Conservation (phyloP, 2,329 filamentous ascomycete genomes). For the Arthrobotrys entomopaga region DNA sequence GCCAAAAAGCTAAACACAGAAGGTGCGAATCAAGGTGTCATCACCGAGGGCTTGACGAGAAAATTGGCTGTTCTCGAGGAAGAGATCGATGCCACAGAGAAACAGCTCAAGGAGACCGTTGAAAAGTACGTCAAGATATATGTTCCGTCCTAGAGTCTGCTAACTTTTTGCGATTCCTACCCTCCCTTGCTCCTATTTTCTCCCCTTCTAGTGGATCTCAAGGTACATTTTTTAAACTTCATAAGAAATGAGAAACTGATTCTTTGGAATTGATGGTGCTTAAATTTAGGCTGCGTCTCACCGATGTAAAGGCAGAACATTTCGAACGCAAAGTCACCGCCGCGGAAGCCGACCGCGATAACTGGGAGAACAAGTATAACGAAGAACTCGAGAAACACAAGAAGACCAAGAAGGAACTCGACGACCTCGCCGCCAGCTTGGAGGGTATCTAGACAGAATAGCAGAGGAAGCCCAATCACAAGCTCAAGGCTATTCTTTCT, state of each 20-base stretch:
- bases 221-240: conserved; percentile 22
- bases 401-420: conserved; percentile 83
- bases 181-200: neutral
- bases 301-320: conserved; percentile 98
- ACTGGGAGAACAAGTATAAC: conserved; percentile 98
- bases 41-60: conserved; percentile 90
- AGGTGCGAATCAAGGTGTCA: conserved; percentile 81
- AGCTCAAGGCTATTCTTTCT: neutral
- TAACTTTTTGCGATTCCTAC: conserved; percentile 15
- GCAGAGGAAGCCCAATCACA: too few relatives aligned
- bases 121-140: conserved; percentile 78
- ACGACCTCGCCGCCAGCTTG: conserved; percentile 66
- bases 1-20: conserved; percentile 87
- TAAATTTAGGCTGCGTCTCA: conserved; percentile 84
- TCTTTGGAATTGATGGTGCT: conserved; percentile 48
- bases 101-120: conserved; percentile 94
- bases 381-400: conserved; percentile 93
- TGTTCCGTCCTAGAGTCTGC: conserved; percentile 53
- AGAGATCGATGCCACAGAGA: conserved; percentile 95
- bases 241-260: conserved; percentile 30
- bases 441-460: conserved; percentile 34
- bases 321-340: conserved; percentile 99
- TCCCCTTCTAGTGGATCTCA: conserved; percentile 14
- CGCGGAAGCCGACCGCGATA: conserved; percentile 87
- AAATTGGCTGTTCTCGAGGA: conserved; percentile 96